Percentiles rank a stretch among this genome's conserved stretches.
Conservation (phyloP, 257 asterid species). For the Solanum commersonii region DNA sequence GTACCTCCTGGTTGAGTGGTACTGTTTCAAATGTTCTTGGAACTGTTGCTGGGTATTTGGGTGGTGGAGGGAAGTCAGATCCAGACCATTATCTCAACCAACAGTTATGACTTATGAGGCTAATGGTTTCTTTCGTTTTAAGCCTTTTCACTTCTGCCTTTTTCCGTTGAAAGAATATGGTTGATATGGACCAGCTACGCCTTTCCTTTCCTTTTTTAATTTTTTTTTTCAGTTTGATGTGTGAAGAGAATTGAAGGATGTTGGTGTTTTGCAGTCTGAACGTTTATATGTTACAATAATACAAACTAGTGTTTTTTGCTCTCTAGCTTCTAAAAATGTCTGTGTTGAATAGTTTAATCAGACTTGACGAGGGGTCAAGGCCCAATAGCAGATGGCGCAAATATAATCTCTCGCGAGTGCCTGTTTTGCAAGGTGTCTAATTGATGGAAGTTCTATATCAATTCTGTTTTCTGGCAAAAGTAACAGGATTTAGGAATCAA, state of each 20-base stretch:
- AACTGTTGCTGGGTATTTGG: constrained; percentile 50
- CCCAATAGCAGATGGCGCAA: background rate
- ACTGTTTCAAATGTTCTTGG: constrained; percentile 43
- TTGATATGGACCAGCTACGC: background rate
- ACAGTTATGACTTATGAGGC: constrained; percentile 32
- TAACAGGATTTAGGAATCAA: background rate
- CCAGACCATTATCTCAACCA: constrained; percentile 53
- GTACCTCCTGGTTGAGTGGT: constrained; percentile 66
- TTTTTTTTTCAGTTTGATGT: background rate
- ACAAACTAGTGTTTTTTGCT: background rate
- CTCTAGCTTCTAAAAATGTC: background rate
- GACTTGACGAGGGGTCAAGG: background rate
- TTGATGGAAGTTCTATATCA: background rate
- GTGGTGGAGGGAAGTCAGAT: constrained; percentile 27
- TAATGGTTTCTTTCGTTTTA: background rate
- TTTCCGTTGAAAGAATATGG: background rate
- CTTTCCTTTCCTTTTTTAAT: background rate
- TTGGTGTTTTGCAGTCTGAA: background rate
- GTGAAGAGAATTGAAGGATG: background rate
- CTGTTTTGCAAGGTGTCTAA: background rate
- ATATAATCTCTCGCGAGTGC: background rate
- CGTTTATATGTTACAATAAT: background rate
- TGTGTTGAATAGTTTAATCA: background rate
- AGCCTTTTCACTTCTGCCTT: background rate
- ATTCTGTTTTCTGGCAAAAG: background rate